Evolutionary conservation across 129 eudicot genomes (phyloP).

Genomic region (Kitagawia praeruptora): DNA sequence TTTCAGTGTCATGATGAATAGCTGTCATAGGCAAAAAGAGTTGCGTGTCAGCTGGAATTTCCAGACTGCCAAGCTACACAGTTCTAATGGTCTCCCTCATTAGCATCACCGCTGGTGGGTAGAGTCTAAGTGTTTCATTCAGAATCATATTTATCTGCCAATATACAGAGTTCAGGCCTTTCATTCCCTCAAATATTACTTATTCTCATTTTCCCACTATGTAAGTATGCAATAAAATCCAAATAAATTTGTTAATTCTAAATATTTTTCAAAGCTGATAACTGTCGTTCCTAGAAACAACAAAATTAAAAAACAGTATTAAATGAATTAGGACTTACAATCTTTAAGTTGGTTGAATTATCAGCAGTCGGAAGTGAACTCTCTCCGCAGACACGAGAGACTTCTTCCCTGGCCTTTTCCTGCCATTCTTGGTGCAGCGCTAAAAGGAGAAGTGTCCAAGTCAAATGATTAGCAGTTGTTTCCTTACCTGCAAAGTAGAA

Average conservation of each 20-base stretch:
- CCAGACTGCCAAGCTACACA: slow-evolving; percentile 10
- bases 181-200: background rate
- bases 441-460: slow-evolving; percentile 51
- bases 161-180: background rate
- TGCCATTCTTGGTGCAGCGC: slow-evolving; percentile 67
- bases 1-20: slow-evolving; percentile 35
- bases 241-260: background rate
- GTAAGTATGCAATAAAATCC: background rate
- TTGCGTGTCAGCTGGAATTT: slow-evolving; percentile 36
- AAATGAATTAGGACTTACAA: slow-evolving; percentile 15
- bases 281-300: too few species aligned
- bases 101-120: slow-evolving; percentile 48
- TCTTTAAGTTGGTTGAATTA: slow-evolving; percentile 34
- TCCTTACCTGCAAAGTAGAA: slow-evolving; percentile 76
- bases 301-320: background rate
- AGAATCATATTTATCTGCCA: slow-evolving; percentile 52
- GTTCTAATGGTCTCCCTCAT: slow-evolving; percentile 32
- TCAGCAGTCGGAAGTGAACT: slow-evolving; percentile 32
- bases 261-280: background rate
- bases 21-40: slow-evolving; percentile 31
- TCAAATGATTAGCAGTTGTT: slow-evolving; percentile 51
- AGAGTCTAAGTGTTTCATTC: slow-evolving; percentile 56
- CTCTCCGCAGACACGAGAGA: slow-evolving; percentile 21
- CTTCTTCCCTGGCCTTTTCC: slow-evolving; percentile 49
- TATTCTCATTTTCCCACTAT: background rate